Percentiles rank a stretch among this genome's conserved stretches.
phyloP scores from a whole-genome alignment of 164 flowering plant species.

The Macadamia tetraphylla region DNA sequence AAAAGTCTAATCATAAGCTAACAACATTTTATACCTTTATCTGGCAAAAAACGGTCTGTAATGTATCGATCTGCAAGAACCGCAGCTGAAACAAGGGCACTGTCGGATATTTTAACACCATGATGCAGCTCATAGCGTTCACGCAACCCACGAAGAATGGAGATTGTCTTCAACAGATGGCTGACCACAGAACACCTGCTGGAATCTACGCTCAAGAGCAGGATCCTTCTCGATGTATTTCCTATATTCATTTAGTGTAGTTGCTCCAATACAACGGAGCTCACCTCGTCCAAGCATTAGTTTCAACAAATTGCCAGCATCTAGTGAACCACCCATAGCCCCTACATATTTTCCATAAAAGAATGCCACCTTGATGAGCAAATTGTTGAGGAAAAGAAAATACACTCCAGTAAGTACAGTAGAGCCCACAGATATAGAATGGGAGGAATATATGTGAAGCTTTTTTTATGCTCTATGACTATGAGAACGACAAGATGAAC shows the following conservation, averaged over 20 bases:
- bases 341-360: slow-evolving; percentile 29
- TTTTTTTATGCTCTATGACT: too few species aligned
- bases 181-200: slow-evolving; percentile 85
- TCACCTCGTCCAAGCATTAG: slow-evolving; percentile 98
- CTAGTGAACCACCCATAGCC: slow-evolving; percentile 92
- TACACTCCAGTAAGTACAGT: neutral
- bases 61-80: slow-evolving; percentile 84
- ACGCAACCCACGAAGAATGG: slow-evolving; percentile 89
- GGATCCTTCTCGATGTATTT: slow-evolving; percentile 95
- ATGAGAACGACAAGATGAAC: too few species aligned
- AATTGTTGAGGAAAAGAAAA: neutral
- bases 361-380: slow-evolving; percentile 2
- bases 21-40: slow-evolving; percentile 55
- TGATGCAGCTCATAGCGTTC: slow-evolving; percentile 95
- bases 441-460: too few species aligned
- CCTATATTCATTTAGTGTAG: slow-evolving; percentile 83
- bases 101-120: slow-evolving; percentile 91
- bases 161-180: slow-evolving; percentile 89
- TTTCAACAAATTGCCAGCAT: slow-evolving; percentile 91
- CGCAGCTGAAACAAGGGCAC: slow-evolving; percentile 90
- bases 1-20: neutral
- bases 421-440: too few species aligned
- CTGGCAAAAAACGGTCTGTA: slow-evolving; percentile 90
- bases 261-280: slow-evolving; percentile 94
- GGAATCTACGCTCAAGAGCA: slow-evolving; percentile 93